Conservation (phyloP, 805 yeast species). For the Starmerella apis region DNA sequence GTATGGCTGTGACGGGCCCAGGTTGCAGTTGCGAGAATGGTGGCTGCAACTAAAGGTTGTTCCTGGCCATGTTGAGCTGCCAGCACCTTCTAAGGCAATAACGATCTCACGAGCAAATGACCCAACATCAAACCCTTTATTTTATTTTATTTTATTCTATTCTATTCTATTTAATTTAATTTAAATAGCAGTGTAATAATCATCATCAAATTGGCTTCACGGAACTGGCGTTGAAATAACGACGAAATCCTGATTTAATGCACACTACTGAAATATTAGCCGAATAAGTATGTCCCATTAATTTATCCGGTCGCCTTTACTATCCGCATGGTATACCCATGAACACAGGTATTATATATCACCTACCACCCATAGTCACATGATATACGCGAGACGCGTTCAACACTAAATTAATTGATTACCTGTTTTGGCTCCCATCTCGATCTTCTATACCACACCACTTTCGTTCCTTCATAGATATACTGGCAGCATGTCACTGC, state of each 20-base stretch:
- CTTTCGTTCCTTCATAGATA: neutral
- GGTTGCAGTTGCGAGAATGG: slow-evolving; percentile 7
- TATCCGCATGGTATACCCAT: no score
- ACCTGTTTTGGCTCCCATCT: slow-evolving; percentile 7
- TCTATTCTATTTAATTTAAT: neutral
- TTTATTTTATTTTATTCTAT: neutral
- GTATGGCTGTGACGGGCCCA: slow-evolving; percentile 3
- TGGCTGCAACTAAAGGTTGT: neutral
- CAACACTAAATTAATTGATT: slow-evolving; percentile 3
- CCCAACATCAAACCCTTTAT: neutral
- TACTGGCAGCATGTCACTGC: slow-evolving; percentile 19
- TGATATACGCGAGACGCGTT: slow-evolving; percentile 8
- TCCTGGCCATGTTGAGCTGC: neutral
- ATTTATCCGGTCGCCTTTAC: no score
- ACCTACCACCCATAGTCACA: neutral
- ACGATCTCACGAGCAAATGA: slow-evolving; percentile 4
- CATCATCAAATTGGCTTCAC: no score
- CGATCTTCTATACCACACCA: neutral
- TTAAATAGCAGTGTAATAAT: no score
- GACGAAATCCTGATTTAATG: no score
- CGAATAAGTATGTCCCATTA: no score
- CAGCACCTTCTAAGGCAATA: neutral
- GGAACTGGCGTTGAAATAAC: no score
- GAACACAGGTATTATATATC: no score
- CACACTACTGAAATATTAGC: no score